A percentile compares a stretch with the other conserved stretches of the same genome.
Evolutionary conservation across 805 yeast species (phyloP).

Genomic region (Metschnikowia cubensis): DNA sequence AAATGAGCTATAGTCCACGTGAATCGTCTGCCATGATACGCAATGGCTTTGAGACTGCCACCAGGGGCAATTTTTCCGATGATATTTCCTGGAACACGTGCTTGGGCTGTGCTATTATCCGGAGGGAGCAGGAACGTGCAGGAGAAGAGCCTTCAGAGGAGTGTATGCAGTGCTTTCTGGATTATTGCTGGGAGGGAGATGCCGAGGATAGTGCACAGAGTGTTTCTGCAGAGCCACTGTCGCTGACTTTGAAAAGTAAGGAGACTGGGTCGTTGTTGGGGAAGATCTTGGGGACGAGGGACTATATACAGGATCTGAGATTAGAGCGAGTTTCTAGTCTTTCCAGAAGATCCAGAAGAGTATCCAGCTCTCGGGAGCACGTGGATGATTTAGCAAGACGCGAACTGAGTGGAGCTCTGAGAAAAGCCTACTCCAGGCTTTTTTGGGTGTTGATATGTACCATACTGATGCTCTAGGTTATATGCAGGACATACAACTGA

Average conservation of each 20-base stretch:
- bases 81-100: constrained; percentile 22
- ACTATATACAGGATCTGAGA: too few species aligned
- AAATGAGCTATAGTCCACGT: constrained; percentile 20
- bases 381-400: too few species aligned
- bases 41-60: constrained; percentile 21
- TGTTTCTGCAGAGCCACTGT: not conserved
- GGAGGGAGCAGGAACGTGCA: constrained; percentile 22
- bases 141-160: constrained; percentile 21
- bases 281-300: not conserved
- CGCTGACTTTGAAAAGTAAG: too few species aligned
- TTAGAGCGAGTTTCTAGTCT: too few species aligned
- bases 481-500: too few species aligned
- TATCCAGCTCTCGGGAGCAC: too few species aligned
- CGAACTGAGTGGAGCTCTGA: too few species aligned
- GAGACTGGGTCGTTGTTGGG: not conserved
- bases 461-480: too few species aligned
- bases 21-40: constrained; percentile 16
- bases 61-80: constrained; percentile 19
- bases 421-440: too few species aligned
- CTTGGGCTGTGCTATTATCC: constrained; percentile 25
- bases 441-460: too few species aligned
- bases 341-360: too few species aligned
- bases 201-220: constrained; percentile 13
- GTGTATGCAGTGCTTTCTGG: constrained; percentile 19
- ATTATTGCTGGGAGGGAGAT: constrained; percentile 24